Base-by-base conservation (phyloP, 2,329 filamentous ascomycete genomes). In the Fusarium sp. region DNA sequence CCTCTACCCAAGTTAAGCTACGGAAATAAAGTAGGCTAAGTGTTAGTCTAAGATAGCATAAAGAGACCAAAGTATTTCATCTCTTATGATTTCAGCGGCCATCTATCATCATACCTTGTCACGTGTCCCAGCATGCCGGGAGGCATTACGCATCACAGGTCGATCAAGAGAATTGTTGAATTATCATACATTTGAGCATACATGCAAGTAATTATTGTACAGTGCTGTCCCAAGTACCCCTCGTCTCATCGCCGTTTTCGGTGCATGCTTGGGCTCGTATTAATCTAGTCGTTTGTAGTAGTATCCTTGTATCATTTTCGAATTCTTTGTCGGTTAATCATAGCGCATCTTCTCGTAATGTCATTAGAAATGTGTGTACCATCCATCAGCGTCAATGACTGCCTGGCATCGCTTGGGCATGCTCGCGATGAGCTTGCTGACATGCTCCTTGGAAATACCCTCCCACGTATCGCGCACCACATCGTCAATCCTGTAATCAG, bases 361-460 rank as follows among this genome's bases (percentile, higher is more conserved):
- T 16, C 21, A 27, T 55, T 21, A 68, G 32, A 56, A 54, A 11
- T 40, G 49, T 11, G 63, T 71, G 40, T 71, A 42, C 55, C 55
- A 41, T 10, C 68, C 68, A 25, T 69, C 18, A n/a, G 63, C 68
- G 27, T 65, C 55, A 18, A 71, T 66, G 14, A 71, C 41, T 14
- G 68, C 68, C 46, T 71, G 59, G 46, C 68, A 71, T 40, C 68
- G 63, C 3, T 32, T 20, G 12, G 51, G 23, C 68, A 71, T 71
- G 41, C 50, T 59, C 37, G 50, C 51, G 4, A 71, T 25, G 27
- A 68, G 55, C 9, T 37, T 28, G 18, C 16, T 32, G 27, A 65
- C 32, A 11, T 54, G 45, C n/a, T 55, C 48, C 11, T 51, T 20
- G 3, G 43, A n/a, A 16, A 68, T 46, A 10, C n/a, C 25, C 12